Evolutionary conservation across 805 yeast genomes (phyloP).

Genomic region (Myxozyma neglecta): DNA sequence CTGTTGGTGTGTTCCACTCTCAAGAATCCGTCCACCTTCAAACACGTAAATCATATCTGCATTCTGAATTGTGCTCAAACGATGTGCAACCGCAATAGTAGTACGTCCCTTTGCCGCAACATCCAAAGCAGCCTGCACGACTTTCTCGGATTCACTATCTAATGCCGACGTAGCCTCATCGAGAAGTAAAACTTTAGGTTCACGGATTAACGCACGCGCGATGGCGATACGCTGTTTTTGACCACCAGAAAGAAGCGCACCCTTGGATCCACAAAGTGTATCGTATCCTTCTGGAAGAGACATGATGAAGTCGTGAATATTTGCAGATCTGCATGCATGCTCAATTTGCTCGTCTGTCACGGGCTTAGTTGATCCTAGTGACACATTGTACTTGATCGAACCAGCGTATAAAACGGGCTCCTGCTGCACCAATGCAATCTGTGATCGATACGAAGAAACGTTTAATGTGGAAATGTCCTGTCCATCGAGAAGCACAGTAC

Average conservation of each 20-base stretch:
- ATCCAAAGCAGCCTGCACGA: constrained; percentile 62
- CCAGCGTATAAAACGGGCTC: constrained; percentile 68
- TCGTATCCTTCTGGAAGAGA: constrained; percentile 56
- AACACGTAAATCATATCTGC: constrained; percentile 56
- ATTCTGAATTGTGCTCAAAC: constrained; percentile 59
- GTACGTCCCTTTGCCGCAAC: constrained; percentile 65
- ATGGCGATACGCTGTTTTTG: constrained; percentile 66
- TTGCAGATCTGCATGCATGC: constrained; percentile 52
- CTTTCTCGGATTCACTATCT: constrained; percentile 61
- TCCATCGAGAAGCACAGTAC: constrained; percentile 56
- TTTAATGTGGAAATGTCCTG: constrained; percentile 50
- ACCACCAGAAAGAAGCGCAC: constrained; percentile 61
- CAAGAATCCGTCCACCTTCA: constrained; percentile 55
- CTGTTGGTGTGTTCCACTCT: constrained; percentile 50
- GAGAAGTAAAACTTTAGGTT: constrained; percentile 54
- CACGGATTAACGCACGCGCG: constrained; percentile 60
- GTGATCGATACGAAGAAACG: constrained; percentile 51
- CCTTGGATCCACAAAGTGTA: constrained; percentile 50
- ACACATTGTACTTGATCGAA: constrained; percentile 71
- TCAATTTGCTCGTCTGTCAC: constrained; percentile 44
- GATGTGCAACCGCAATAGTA: constrained; percentile 72
- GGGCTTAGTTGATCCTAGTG: constrained; percentile 40
- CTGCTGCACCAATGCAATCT: constrained; percentile 63
- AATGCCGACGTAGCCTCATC: constrained; percentile 61
- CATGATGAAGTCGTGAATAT: constrained; percentile 51